Conservation (phyloP, 495 filamentous ascomycete species). For the Clohesyomyces aquaticus region DNA sequence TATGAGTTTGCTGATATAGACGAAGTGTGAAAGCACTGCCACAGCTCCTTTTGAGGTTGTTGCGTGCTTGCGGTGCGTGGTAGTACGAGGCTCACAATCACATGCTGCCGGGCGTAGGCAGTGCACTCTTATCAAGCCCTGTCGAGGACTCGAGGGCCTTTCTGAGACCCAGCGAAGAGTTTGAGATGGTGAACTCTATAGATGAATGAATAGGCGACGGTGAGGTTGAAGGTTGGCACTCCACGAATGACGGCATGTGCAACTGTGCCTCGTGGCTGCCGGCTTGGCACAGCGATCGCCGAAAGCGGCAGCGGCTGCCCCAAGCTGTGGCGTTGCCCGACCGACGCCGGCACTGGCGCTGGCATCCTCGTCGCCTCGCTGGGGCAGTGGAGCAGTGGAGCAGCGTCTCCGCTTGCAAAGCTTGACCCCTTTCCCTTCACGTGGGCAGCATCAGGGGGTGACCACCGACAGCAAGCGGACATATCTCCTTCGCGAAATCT, state of each 20-base stretch:
- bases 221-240: background rate
- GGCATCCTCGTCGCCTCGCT: too few relatives aligned
- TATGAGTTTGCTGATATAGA: background rate
- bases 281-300: constrained; percentile 4
- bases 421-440: too few relatives aligned
- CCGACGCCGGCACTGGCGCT: too few relatives aligned
- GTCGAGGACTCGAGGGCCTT: background rate
- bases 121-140: background rate
- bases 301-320: background rate
- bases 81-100: background rate
- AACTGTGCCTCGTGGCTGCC: constrained; percentile 6
- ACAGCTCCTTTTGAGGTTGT: constrained; percentile 13
- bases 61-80: background rate
- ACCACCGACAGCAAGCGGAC: too few relatives aligned
- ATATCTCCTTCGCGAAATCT: too few relatives aligned
- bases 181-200: background rate
- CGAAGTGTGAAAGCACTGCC: constrained; percentile 17
- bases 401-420: too few relatives aligned
- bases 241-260: constrained; percentile 23
- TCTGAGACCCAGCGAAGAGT: background rate
- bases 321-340: constrained; percentile 19
- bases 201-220: background rate
- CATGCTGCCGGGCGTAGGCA: background rate
- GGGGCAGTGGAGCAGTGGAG: too few relatives aligned
- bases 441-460: too few relatives aligned